Conservation (phyloP, 2,329 filamentous ascomycete genomes). For the Apiospora kogelbergensis region DNA sequence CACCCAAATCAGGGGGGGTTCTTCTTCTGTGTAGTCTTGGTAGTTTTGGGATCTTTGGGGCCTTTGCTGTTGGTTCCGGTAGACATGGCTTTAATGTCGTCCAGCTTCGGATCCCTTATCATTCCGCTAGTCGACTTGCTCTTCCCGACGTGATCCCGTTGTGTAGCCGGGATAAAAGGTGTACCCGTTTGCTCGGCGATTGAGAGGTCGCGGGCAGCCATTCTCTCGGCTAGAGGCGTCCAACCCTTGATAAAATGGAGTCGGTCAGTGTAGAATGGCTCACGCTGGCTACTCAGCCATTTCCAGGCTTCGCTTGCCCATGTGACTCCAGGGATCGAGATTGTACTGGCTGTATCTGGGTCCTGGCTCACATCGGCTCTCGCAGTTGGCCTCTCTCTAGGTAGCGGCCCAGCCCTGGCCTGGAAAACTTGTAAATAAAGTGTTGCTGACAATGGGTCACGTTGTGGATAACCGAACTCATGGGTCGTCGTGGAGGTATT, state of each 20-base stretch:
- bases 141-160: not conserved
- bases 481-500: not conserved
- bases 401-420: not conserved
- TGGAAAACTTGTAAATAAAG: not conserved
- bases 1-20: not conserved
- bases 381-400: not conserved
- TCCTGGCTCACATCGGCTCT: not conserved
- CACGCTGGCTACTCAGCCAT: slow-evolving; percentile 11
- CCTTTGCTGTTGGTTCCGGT: not conserved
- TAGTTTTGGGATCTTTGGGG: not conserved
- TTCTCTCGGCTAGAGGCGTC: not conserved
- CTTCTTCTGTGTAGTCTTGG: not conserved
- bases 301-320: slow-evolving; percentile 9
- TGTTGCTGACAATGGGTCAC: not conserved
- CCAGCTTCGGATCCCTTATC: not conserved
- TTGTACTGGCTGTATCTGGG: not conserved
- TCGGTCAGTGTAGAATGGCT: slow-evolving; percentile 17
- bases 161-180: not conserved
- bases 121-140: not conserved
- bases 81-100: not conserved
- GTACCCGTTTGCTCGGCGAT: not conserved
- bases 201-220: not conserved
- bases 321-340: slow-evolving; percentile 6
- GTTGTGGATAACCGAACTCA: not conserved
- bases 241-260: slow-evolving; percentile 15